Conservation (phyloP, 2,329 filamentous ascomycete species). For the Pestalotiopsis fici region DNA sequence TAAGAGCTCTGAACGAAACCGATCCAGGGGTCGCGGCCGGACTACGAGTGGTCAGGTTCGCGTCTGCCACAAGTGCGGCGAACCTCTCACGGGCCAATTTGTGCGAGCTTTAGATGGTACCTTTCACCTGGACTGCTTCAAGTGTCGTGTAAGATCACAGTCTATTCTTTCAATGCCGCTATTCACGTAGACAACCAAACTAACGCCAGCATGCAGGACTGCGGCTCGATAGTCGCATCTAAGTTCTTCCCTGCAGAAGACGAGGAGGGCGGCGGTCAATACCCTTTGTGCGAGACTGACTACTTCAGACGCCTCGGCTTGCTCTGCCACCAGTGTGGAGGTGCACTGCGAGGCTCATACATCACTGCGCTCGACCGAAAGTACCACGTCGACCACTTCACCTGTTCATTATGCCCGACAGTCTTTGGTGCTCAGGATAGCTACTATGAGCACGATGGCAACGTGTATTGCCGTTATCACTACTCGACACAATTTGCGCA, state of each 20-base stretch:
- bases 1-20: conserved; percentile 58
- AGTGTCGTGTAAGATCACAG: conserved; percentile 76
- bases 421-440: conserved; percentile 98
- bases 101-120: conserved; percentile 91
- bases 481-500: conserved; percentile 98
- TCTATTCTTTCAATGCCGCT: conserved; percentile 8
- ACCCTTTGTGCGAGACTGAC: conserved; percentile 95
- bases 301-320: conserved; percentile 93
- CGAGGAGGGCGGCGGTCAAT: conserved; percentile 81
- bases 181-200: conserved; percentile 13
- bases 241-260: conserved; percentile 99
- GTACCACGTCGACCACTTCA: conserved; percentile 99
- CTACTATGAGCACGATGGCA: conserved; percentile 96
- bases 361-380: conserved; percentile 97
- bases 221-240: conserved; percentile 92
- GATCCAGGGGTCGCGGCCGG: conserved; percentile 55
- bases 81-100: conserved; percentile 90
- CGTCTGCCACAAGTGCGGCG: conserved; percentile 84
- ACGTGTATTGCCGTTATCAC: conserved; percentile 98
- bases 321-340: conserved; percentile 88
- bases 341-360: conserved; percentile 92
- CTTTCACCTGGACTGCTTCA: conserved; percentile 97
- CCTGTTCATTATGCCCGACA: conserved; percentile 93
- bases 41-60: conserved; percentile 62
- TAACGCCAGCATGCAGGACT: conserved; percentile 65